phyloP scores from a whole-genome alignment of 2,329 filamentous ascomycete species.

The Fusarium pseudoanthophilum region DNA sequence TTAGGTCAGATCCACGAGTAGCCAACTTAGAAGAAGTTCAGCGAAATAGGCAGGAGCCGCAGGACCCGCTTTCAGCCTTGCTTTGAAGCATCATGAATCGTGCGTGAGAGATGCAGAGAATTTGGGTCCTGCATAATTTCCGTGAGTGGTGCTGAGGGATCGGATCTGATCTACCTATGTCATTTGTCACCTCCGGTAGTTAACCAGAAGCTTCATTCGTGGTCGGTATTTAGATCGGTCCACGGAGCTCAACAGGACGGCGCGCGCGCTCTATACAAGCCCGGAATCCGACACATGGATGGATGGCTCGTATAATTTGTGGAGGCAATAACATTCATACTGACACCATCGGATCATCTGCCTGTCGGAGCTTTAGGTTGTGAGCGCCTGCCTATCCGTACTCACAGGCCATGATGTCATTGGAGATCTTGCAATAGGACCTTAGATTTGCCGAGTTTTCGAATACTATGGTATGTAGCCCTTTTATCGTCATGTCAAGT shows the following conservation, averaged over 20 bases:
- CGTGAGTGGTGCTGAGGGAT: background rate
- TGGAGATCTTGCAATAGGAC: background rate
- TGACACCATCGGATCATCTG: background rate
- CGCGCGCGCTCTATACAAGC: constrained; percentile 1
- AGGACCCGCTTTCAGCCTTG: constrained; percentile 2
- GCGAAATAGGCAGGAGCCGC: background rate
- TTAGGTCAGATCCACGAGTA: too few relatives aligned
- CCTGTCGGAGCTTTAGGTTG: background rate
- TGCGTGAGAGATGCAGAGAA: background rate
- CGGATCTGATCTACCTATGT: background rate
- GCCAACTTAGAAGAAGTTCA: background rate
- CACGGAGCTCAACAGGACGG: constrained; percentile 3
- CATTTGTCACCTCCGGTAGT: background rate
- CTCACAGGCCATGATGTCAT: constrained; percentile 23
- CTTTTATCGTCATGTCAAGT: constrained; percentile 1
- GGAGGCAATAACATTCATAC: background rate
- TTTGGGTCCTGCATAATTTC: background rate
- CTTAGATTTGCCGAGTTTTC: background rate
- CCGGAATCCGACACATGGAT: constrained; percentile 8
- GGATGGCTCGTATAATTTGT: background rate
- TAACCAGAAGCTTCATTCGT: background rate
- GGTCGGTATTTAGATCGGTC: background rate
- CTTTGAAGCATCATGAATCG: background rate
- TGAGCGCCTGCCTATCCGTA: background rate
- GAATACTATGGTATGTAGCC: background rate